Base-by-base conservation (phyloP, 805 yeast genomes). In the Clavispora santaluciae region DNA sequence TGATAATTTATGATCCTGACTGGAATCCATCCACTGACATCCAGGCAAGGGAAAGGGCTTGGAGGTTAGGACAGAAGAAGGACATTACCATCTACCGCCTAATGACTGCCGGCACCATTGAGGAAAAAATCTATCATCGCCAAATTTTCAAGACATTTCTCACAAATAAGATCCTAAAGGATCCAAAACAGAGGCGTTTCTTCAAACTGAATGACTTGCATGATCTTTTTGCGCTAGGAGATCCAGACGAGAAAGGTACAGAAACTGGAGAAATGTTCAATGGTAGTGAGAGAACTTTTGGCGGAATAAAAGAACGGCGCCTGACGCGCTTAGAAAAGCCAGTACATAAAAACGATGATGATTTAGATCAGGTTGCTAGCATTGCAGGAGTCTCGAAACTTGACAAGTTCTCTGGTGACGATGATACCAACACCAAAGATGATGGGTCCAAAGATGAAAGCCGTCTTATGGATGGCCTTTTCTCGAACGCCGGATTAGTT, bases 1-100 rank as follows among this genome's bases (percentile, higher is more conserved):
- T 91, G 10, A 87, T 91, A 17, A 91, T 91, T 12, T 91, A 76
- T 58, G 99, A 91, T 55, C 99, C 99, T 0, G 98, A 93, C 62
- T 91, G 99, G 99, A 91, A 91, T 56, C 99, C 99, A 1, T 88
- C 96, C 1, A 93, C 98, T 0, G 99, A 91, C 66, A 74, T 90
- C 44, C 99, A 91, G 62, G 99, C 99, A 0, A 72, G 98, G 44
- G 99, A 91, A 59, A 66, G 99, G 36, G 97, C 98, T 0, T 93
- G 98, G 98, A 72, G 99, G 49, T 71, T 91, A 47, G 99, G 99
- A 1, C 99, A 91, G 60, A 90, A 85, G 57, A 79, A 82, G 43
- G 96, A 90, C 51, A 97, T 91, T 7, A 79, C 89, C 6, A 90
- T 91, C 25, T 93, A 91, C 53, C 67, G 99, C 43, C 68, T 93